These are phyloP conservation scores for Herpotrichia juniperi DNA, from an alignment of 2,329 filamentous ascomycete genomes.

Conservation along the genomic window DNA sequence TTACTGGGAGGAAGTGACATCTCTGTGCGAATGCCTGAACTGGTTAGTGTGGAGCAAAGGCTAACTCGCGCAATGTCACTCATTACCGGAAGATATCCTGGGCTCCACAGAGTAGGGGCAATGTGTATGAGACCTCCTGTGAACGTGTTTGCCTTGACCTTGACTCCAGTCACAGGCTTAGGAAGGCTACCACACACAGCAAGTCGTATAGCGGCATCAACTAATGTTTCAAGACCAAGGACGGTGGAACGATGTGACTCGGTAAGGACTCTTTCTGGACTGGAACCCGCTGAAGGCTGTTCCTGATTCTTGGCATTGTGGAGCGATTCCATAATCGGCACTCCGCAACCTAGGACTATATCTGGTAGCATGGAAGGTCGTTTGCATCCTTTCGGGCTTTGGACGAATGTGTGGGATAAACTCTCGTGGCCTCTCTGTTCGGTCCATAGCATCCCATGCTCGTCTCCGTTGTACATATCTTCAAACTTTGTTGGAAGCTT, in stretches of 20 bases:
- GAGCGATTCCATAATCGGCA: too few species aligned
- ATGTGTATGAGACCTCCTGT: conserved; percentile 43
- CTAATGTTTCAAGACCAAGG: conserved; percentile 20
- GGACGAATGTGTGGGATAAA: neutral
- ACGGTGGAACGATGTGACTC: neutral
- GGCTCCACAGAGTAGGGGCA: conserved; percentile 48
- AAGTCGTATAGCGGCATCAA: conserved; percentile 45
- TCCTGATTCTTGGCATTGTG: neutral
- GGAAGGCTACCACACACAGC: conserved; percentile 37
- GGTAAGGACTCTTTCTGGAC: neutral
- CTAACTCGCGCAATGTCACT: neutral
- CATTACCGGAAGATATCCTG: conserved; percentile 41
- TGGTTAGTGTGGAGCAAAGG: conserved; percentile 11
- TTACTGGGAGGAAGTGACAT: conserved; percentile 45
- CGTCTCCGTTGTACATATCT: neutral
- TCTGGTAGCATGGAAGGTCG: neutral
- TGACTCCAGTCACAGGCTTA: conserved; percentile 28
- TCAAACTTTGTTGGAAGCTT: neutral
- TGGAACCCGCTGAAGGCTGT: neutral
- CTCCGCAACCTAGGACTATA: neutral
- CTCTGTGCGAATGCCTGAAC: conserved; percentile 38
- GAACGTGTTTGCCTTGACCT: conserved; percentile 39
- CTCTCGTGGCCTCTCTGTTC: neutral
- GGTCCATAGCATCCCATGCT: neutral
- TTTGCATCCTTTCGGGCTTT: neutral